These are phyloP conservation scores for Cnidoscolus chayamansa DNA, from an alignment of 441 rosid genomes.

Conservation along the genomic window DNA sequence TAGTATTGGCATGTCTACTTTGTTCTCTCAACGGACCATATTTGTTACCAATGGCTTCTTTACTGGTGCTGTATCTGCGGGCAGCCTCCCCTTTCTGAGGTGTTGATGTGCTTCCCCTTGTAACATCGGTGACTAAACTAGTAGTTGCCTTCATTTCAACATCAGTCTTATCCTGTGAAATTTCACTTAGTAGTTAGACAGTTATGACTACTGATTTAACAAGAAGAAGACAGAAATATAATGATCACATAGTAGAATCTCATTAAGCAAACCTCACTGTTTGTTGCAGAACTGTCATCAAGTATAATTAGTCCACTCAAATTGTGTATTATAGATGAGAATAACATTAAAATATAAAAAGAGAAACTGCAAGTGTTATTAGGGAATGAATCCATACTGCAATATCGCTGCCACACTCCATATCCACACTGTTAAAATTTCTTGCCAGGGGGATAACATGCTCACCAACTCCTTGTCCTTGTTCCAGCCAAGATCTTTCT, in stretches of 20 bases:
- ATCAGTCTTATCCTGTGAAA: constrained; percentile 52
- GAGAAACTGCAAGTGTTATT: background rate
- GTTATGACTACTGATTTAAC: background rate
- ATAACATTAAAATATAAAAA: background rate
- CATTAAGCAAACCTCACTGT: background rate
- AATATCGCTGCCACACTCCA: constrained; percentile 51
- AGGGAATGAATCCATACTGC: constrained; percentile 38
- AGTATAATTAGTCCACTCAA: background rate
- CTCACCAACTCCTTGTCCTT: constrained; percentile 84
- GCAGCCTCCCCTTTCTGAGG: constrained; percentile 40
- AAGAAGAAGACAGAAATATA: background rate
- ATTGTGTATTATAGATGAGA: background rate
- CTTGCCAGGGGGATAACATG: constrained; percentile 88
- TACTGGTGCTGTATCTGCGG: constrained; percentile 30
- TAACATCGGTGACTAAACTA: constrained; percentile 34
- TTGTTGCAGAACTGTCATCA: background rate
- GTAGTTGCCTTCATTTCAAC: constrained; percentile 65
- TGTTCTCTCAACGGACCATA: constrained; percentile 87
- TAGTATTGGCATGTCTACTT: constrained; percentile 45
- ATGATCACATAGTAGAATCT: background rate
- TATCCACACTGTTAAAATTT: constrained; percentile 70
- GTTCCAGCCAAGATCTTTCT: constrained; percentile 92
- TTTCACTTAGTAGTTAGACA: constrained; percentile 19
- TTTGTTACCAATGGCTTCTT: constrained; percentile 74
- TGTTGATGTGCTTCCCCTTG: constrained; percentile 45